Evolutionary conservation across 140 eudicot species (phyloP).

Genomic region (Erigeron philadelphicus): DNA sequence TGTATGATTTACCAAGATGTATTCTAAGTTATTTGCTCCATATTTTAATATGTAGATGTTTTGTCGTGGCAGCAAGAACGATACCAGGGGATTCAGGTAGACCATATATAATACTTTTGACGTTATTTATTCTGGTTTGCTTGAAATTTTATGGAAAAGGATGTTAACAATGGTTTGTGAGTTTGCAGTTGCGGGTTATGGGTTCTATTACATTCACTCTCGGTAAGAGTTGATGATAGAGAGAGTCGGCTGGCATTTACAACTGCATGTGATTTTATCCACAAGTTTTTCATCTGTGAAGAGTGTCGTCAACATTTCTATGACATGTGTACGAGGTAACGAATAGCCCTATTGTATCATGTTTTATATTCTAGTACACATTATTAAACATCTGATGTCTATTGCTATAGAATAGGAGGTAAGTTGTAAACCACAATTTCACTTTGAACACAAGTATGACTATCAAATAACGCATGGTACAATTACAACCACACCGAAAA

Average conservation of each 20-base stretch:
- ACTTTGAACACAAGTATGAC: no score
- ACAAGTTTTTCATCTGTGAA: constrained; percentile 75
- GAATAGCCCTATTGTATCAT: not conserved
- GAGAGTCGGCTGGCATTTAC: constrained; percentile 74
- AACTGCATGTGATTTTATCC: constrained; percentile 71
- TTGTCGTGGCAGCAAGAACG: constrained; percentile 91
- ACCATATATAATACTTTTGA: not conserved
- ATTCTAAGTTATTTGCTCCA: not conserved
- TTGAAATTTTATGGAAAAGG: not conserved
- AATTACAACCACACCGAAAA: no score
- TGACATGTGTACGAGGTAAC: constrained; percentile 81
- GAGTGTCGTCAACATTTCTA: constrained; percentile 87
- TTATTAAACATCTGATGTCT: not conserved
- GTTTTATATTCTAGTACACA: not conserved
- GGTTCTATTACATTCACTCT: constrained; percentile 81
- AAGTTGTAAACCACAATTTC: no score
- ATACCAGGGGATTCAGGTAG: constrained; percentile 88
- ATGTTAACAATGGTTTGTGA: constrained; percentile 15
- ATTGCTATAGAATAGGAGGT: not conserved
- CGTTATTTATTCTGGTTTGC: not conserved
- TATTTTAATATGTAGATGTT: constrained; percentile 54
- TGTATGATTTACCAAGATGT: not conserved
- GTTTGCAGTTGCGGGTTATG: constrained; percentile 88
- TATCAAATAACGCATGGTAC: no score
- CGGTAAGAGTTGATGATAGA: constrained; percentile 84